Evolutionary conservation across 1,284 basidiomycete species (phyloP), one percentile per base, ranked within the genome.

Genomic region (Tilletiaria anomala): DNA sequence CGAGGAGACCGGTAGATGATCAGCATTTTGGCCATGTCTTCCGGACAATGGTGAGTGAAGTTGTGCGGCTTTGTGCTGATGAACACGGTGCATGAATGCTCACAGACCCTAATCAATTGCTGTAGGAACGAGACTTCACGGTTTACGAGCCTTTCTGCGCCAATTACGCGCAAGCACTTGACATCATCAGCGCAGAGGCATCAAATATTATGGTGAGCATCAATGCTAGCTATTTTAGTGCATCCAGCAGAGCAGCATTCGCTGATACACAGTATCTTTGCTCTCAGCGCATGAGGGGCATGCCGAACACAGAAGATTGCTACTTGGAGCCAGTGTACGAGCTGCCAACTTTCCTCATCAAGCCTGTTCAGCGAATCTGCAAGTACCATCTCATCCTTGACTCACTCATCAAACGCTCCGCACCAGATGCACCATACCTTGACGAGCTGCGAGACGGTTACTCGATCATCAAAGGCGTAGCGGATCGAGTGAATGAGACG

Each of bases 111-210:
- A n/a, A n/a, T 14, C 14, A 11, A 3, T 37, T 20, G 35, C 32
- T 14, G 19, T 11, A n/a, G n/a, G n/a, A n/a, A 84, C 34, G 71
- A 75, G 62, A 65, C 32, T 65, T 66, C 24, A 37, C 54, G 8
- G 60, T 65, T 29, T 99, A 99, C 69, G 88, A 93, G 63, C 88
- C 89, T 4, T 97, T 94, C 68, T 97, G 91, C 69, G 87, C 87
- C 35, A 96, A 97, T 70, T 66, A 66, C 45, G 50, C 56, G 14
- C 35, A 56, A 78, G 81, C 64, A 81, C 86, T 37, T 78, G 82
- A 65, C 79, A 86, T 91, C 73, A 76, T 87, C 42, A 78, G 78
- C 45, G 40, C 50, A 23, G 65, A 65, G 43, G 47, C 51, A 12
- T 48, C 19, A n/a, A 47, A 44, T 18, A 33, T 47, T 15, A 17